These are phyloP conservation scores for Fulvia fulva DNA, from an alignment of 2,329 filamentous ascomycete species.

Conservation along the genomic window DNA sequence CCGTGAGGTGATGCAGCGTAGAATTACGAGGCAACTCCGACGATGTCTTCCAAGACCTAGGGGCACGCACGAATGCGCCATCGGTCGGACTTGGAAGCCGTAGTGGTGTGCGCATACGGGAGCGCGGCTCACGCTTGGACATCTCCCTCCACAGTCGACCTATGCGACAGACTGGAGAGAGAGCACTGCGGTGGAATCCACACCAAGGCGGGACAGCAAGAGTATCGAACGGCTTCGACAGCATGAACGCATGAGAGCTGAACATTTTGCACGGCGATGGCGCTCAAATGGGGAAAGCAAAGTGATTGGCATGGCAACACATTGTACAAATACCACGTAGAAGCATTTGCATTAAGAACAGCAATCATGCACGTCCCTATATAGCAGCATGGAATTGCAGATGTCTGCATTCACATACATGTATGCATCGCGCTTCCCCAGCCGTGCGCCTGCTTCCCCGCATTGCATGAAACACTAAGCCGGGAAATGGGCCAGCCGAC, in stretches of 20 bases:
- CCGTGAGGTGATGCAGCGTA: neutral
- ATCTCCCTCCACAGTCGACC: conserved; percentile 44
- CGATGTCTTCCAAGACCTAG: conserved; percentile 20
- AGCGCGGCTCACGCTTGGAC: conserved; percentile 8
- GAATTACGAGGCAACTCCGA: neutral
- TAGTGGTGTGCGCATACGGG: conserved; percentile 42
- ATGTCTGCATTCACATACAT: neutral
- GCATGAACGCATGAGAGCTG: conserved; percentile 2
- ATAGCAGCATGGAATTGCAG: no score
- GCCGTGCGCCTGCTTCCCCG: neutral
- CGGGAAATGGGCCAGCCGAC: neutral
- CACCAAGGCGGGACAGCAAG: no score
- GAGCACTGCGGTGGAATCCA: no score
- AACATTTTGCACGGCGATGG: conserved; percentile 21
- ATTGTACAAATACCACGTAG: neutral
- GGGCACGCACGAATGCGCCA: conserved; percentile 18
- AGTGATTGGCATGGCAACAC: neutral
- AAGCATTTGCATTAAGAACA: neutral
- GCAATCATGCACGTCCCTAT: neutral
- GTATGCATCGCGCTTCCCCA: neutral
- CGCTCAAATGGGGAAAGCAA: conserved; percentile 4
- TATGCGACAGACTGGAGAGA: conserved; percentile 37
- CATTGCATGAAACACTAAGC: neutral
- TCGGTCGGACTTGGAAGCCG: conserved; percentile 6
- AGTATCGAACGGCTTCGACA: conserved; percentile 17